Evolutionary conservation across 371 early-diverging fungal genomes (phyloP).

Genomic region (Saksenaea oblongispora): DNA sequence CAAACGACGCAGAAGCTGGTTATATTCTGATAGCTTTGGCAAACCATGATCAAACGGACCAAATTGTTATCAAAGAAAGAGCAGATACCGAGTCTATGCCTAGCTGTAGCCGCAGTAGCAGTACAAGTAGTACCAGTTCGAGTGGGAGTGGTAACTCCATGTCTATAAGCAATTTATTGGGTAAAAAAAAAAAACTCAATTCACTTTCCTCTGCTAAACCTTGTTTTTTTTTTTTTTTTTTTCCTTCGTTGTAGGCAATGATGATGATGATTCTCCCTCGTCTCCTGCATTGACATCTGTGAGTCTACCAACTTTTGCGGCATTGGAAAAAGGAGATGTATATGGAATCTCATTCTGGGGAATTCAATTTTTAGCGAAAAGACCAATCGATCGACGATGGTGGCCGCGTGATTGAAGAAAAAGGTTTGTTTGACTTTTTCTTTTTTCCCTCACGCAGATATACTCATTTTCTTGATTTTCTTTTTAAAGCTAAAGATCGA

Average conservation of each 20-base stretch:
- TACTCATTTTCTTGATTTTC: too few relatives aligned
- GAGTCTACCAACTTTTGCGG: slow-evolving; percentile 3
- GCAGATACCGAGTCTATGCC: neutral
- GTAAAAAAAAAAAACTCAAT: slow-evolving; percentile 9
- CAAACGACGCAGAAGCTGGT: slow-evolving; percentile 45
- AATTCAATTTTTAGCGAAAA: slow-evolving; percentile 3
- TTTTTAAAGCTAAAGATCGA: slow-evolving; percentile 8
- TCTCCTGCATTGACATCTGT: slow-evolving; percentile 9
- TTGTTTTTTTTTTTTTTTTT: neutral
- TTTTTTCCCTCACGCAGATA: too few relatives aligned
- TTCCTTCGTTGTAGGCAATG: slow-evolving; percentile 4
- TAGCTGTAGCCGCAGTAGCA: slow-evolving; percentile 10
- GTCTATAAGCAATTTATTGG: slow-evolving; percentile 26
- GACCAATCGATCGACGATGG: neutral
- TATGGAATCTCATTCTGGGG: slow-evolving; percentile 6
- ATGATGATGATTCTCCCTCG: neutral
- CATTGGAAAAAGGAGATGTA: neutral
- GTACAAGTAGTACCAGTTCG: slow-evolving; percentile 10
- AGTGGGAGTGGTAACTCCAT: slow-evolving; percentile 15
- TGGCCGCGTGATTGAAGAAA: neutral
- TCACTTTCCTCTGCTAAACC: neutral
- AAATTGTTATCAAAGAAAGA: neutral
- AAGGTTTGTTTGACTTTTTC: too few relatives aligned
- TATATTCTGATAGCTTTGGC: slow-evolving; percentile 46
- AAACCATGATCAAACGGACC: slow-evolving; percentile 26